Evolutionary conservation across 176 grass and related monocot species (phyloP).

Genomic region (Paspalum vaginatum): DNA sequence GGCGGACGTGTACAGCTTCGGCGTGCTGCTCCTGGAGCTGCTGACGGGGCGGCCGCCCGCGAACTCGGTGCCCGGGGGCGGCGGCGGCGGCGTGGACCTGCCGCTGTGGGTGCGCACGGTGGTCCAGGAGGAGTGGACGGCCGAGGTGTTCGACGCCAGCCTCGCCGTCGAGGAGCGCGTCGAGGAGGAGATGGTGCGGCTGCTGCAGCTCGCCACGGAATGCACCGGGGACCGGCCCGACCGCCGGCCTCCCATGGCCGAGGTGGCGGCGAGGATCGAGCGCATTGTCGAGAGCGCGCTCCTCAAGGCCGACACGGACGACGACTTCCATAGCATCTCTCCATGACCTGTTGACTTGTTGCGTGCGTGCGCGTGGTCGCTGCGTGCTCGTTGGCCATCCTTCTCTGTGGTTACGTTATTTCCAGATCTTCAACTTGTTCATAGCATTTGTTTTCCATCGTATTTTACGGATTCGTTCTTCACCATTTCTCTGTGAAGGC

Average conservation of each 20-base stretch:
- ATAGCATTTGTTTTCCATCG: slow-evolving; percentile 20
- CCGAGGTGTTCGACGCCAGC: slow-evolving; percentile 74
- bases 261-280: slow-evolving; percentile 58
- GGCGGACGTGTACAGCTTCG: slow-evolving; percentile 83
- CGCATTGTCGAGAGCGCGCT: slow-evolving; percentile 39
- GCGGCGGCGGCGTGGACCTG: slow-evolving; percentile 55
- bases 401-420: background rate
- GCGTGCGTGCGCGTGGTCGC: background rate
- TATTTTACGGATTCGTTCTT: background rate
- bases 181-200: slow-evolving; percentile 61
- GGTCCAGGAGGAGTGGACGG: slow-evolving; percentile 65
- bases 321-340: slow-evolving; percentile 47
- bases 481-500: slow-evolving; percentile 8
- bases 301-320: slow-evolving; percentile 31
- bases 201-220: slow-evolving; percentile 60
- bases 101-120: slow-evolving; percentile 75
- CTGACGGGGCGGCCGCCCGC: slow-evolving; percentile 64
- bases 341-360: background rate
- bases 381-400: background rate
- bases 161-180: slow-evolving; percentile 50
- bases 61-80: slow-evolving; percentile 40
- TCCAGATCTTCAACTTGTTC: slow-evolving; percentile 31
- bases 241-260: slow-evolving; percentile 49
- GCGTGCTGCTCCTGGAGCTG: slow-evolving; percentile 73
- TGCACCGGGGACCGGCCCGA: slow-evolving; percentile 54